Evolutionary conservation across 108 stramenopile genomes (phyloP).

Genomic region (Cylindrotheca fusiformis): DNA sequence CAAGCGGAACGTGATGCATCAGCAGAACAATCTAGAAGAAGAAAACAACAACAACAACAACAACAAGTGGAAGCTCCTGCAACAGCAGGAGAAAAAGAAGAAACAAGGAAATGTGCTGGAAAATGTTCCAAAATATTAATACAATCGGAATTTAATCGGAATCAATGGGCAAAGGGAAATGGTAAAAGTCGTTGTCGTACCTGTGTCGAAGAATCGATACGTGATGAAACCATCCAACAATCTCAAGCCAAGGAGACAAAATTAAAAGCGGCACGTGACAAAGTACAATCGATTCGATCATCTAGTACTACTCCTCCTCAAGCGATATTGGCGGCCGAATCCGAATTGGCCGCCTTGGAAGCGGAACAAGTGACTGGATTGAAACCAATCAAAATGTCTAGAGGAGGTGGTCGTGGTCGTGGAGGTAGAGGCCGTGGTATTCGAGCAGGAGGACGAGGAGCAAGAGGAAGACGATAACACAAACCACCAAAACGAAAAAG

Average conservation of each 20-base stretch:
- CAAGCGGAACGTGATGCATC: constrained; percentile 35
- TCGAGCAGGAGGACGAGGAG: background rate
- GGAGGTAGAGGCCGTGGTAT: background rate
- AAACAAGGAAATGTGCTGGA: constrained; percentile 24
- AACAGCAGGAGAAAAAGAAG: constrained; percentile 3
- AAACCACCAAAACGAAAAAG: no score
- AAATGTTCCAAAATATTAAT: constrained; percentile 14
- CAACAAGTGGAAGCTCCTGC: constrained; percentile 25
- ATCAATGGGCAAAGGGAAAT: constrained; percentile 43
- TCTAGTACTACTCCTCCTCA: background rate
- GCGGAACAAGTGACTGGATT: constrained; percentile 56
- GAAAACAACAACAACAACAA: constrained; percentile 10
- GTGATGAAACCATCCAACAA: constrained; percentile 25
- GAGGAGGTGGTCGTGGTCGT: constrained; percentile 24
- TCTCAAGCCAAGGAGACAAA: constrained; percentile 18
- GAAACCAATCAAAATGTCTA: constrained; percentile 37
- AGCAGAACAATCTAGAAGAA: no score
- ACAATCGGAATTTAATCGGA: constrained; percentile 33
- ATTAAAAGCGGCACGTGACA: constrained; percentile 19
- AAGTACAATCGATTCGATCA: constrained; percentile 20
- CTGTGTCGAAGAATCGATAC: constrained; percentile 46
- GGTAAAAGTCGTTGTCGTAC: constrained; percentile 41
- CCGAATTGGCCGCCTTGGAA: constrained; percentile 43
- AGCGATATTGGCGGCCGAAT: constrained; percentile 40
- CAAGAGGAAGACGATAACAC: background rate